Evolutionary conservation across 2,329 filamentous ascomycete genomes (phyloP).

Genomic region (Colletotrichum sansevieriae): DNA sequence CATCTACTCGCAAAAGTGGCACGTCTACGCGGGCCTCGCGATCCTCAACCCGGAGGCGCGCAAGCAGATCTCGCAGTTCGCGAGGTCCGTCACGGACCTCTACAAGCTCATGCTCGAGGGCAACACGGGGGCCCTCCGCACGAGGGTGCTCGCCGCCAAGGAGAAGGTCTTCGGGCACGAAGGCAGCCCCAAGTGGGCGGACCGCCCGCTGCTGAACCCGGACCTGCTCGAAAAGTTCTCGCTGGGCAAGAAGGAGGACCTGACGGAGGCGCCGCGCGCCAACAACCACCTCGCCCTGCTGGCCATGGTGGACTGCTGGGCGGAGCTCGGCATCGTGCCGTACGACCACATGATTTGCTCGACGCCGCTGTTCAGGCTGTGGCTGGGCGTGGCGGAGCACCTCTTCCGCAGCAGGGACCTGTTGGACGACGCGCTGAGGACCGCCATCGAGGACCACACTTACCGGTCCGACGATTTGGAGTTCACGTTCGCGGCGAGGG

Average conservation of each 20-base stretch:
- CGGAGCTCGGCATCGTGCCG: conserved; percentile 89
- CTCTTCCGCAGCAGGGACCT: conserved; percentile 87
- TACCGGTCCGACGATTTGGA: conserved; percentile 97
- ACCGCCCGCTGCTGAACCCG: conserved; percentile 80
- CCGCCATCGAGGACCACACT: conserved; percentile 88
- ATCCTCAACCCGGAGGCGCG: conserved; percentile 96
- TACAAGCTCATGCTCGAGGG: conserved; percentile 98
- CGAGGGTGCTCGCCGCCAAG: conserved; percentile 73
- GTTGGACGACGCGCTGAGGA: conserved; percentile 86
- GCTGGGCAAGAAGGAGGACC: conserved; percentile 74
- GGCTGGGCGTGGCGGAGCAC: conserved; percentile 97
- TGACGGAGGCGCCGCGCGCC: conserved; percentile 67
- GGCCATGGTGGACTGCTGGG: conserved; percentile 99
- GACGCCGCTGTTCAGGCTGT: conserved; percentile 95
- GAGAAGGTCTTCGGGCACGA: conserved; percentile 78
- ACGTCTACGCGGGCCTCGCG: conserved; percentile 96
- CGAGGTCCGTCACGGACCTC: conserved; percentile 89
- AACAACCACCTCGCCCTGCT: conserved; percentile 96
- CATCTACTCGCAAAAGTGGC: conserved; percentile 99
- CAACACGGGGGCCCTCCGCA: conserved; percentile 78
- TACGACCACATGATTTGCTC: conserved; percentile 99
- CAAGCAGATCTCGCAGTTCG: conserved; percentile 94
- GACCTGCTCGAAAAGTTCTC: conserved; percentile 91
- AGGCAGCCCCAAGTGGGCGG: conserved; percentile 71
- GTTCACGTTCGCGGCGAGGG: conserved; percentile 95